Conservation (phyloP, 2,329 filamentous ascomycete genomes). For the Pseudocercospora pini-densiflorae region DNA sequence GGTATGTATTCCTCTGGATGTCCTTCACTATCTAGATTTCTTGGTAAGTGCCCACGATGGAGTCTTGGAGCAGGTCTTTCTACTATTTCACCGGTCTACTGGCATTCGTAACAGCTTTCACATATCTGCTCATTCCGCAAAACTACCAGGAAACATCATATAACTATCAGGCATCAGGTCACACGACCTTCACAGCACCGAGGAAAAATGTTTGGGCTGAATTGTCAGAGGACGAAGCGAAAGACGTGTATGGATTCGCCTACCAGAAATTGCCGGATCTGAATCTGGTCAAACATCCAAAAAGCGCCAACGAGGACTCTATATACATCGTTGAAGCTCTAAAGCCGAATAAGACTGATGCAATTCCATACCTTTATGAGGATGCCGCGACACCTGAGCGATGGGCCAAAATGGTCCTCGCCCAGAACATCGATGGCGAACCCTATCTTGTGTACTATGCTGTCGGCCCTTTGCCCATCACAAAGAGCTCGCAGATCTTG, state of each 20-base stretch:
- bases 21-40: not conserved
- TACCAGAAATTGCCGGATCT: constrained; percentile 39
- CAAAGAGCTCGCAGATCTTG: constrained; percentile 43
- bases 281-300: constrained; percentile 33
- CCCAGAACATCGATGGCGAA: constrained; percentile 45
- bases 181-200: constrained; percentile 40
- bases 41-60: constrained; percentile 18
- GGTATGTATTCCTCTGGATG: not conserved
- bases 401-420: constrained; percentile 53
- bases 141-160: constrained; percentile 7
- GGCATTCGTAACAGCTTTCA: constrained; percentile 23
- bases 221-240: constrained; percentile 44
- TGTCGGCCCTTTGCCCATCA: constrained; percentile 56
- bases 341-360: constrained; percentile 57
- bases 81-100: constrained; percentile 23
- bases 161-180: constrained; percentile 11
- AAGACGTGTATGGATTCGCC: constrained; percentile 47
- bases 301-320: constrained; percentile 33
- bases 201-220: constrained; percentile 51
- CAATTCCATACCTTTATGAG: constrained; percentile 50
- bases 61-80: constrained; percentile 20
- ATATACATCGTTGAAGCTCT: constrained; percentile 45
- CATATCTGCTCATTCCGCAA: constrained; percentile 25
- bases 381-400: constrained; percentile 43
- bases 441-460: constrained; percentile 51